Evolutionary conservation across 2,329 filamentous ascomycete species (phyloP).

Genomic region (Neurospora sp.): DNA sequence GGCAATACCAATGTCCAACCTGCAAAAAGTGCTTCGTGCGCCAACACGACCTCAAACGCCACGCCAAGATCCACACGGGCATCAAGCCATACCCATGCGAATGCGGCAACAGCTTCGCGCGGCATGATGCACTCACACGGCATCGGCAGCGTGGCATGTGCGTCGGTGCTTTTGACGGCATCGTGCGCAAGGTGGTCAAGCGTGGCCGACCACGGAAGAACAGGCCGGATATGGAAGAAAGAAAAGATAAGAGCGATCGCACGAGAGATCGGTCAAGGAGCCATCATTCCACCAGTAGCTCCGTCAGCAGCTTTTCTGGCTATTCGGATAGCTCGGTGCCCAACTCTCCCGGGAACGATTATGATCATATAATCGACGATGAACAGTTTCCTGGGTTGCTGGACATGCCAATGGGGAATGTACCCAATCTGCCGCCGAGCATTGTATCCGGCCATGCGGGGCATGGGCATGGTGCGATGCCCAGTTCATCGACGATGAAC

Average conservation of each 20-base stretch:
- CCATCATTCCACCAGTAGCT: constrained; percentile 34
- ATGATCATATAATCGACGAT: constrained; percentile 22
- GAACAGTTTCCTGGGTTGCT: constrained; percentile 25
- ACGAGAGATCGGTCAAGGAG: constrained; percentile 40
- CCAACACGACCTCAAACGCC: constrained; percentile 92
- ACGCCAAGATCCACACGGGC: constrained; percentile 94
- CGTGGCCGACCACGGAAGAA: constrained; percentile 56
- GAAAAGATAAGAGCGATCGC: constrained; percentile 46
- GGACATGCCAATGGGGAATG: constrained; percentile 30
- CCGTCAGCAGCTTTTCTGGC: constrained; percentile 41
- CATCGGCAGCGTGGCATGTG: constrained; percentile 96
- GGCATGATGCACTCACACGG: constrained; percentile 88
- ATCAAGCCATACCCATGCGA: constrained; percentile 92
- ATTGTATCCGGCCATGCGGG: constrained; percentile 10
- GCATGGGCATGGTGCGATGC: constrained; percentile 21
- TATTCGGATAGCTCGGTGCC: constrained; percentile 47
- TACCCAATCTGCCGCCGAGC: constrained; percentile 3
- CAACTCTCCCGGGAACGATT: constrained; percentile 43
- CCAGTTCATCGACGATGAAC: constrained; percentile 25
- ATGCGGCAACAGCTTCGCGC: constrained; percentile 88
- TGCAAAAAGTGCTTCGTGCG: constrained; percentile 95
- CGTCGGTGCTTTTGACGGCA: constrained; percentile 82
- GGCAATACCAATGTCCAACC: constrained; percentile 87
- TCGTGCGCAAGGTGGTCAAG: constrained; percentile 50
- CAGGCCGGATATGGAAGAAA: constrained; percentile 45